Conservation (phyloP, 202 grass and related monocot species). For the Zizania palustris region DNA sequence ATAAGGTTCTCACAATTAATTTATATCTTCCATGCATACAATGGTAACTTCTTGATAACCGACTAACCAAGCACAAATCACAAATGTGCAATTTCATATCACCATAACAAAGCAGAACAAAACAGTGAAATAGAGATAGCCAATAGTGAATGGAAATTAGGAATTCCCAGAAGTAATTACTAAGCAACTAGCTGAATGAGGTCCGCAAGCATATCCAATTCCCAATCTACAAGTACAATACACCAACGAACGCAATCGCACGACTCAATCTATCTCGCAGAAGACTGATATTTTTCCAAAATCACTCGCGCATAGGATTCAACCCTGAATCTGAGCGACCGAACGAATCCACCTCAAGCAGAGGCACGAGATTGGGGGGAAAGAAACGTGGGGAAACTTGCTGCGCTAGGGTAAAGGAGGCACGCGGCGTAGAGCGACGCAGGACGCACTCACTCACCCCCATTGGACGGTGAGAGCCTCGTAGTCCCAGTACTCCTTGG, state of each 20-base stretch:
- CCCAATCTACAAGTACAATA: not conserved
- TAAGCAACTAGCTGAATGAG: not conserved
- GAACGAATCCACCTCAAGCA: not conserved
- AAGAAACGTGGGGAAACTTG: not conserved
- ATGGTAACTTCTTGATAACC: not conserved
- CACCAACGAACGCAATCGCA: not conserved
- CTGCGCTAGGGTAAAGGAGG: not conserved
- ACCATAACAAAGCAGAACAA: not conserved
- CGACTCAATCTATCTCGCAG: not conserved
- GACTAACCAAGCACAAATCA: too few species aligned
- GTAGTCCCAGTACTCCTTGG: conserved; percentile 97
- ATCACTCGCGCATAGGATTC: not conserved
- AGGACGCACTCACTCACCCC: conserved; percentile 49
- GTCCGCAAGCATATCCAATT: not conserved
- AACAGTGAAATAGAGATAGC: not conserved
- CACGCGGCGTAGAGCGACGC: not conserved
- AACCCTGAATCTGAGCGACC: conserved; percentile 12
- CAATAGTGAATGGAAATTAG: not conserved
- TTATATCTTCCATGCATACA: not conserved
- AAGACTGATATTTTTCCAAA: not conserved
- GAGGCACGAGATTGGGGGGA: not conserved
- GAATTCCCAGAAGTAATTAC: not conserved
- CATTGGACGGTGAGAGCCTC: conserved; percentile 86
- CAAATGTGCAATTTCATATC: not conserved
- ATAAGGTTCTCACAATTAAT: not conserved